Conservation (phyloP, 2,329 filamentous ascomycete genomes). For the Didymella lethalis region DNA sequence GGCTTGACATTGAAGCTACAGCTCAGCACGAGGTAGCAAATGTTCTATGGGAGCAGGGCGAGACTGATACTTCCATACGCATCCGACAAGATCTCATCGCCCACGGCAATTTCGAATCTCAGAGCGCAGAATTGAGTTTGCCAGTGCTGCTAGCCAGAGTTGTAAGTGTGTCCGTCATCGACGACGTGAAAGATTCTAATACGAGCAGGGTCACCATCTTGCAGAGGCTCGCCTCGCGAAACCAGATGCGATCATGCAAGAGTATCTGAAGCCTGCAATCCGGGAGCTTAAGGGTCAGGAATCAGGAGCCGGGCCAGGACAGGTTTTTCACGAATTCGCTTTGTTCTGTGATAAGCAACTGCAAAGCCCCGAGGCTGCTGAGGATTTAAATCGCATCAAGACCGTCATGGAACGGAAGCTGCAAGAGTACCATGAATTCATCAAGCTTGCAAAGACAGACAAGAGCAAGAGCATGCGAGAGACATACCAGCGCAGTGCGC, state of each 20-base stretch:
- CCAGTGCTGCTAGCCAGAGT: conserved; percentile 85
- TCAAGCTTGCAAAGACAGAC: conserved; percentile 62
- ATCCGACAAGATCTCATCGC: conserved; percentile 76
- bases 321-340: conserved; percentile 94
- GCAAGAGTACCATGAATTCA: conserved; percentile 79
- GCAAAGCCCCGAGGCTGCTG: conserved; percentile 81
- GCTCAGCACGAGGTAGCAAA: conserved; percentile 84
- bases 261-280: conserved; percentile 85
- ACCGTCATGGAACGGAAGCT: conserved; percentile 81
- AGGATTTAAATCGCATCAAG: conserved; percentile 83
- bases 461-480: conserved; percentile 58
- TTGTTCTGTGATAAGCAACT: conserved; percentile 94
- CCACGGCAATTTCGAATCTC: conserved; percentile 43
- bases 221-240: conserved; percentile 91
- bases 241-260: conserved; percentile 85
- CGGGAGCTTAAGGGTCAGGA: conserved; percentile 75
- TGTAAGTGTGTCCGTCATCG: conserved; percentile 47
- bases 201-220: conserved; percentile 74
- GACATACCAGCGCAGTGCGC: conserved; percentile 64
- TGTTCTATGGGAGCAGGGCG: conserved; percentile 92
- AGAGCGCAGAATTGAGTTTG: conserved; percentile 41
- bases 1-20: conserved; percentile 77
- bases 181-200: conserved; percentile 19
- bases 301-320: conserved; percentile 76
- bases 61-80: conserved; percentile 85